A percentile compares a stretch with the other conserved stretches of the same genome.
phyloP scores from a whole-genome alignment of 371 early-diverging fungal genomes.

The Syncephalastrum racemosum region DNA sequence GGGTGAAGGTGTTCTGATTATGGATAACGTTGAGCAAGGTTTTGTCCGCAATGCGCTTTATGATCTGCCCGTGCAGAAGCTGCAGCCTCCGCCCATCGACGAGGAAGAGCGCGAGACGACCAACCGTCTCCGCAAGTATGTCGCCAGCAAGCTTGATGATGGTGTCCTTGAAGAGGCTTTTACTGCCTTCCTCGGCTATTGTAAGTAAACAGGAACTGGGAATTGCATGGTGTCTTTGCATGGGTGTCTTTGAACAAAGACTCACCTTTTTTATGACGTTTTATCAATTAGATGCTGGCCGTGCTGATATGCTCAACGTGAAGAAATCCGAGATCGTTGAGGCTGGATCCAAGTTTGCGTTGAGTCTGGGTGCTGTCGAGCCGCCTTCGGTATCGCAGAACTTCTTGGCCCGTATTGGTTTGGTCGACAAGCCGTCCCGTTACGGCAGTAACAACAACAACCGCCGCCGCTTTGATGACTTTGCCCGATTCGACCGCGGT shows the following conservation, averaged over 20 bases:
- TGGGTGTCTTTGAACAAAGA: constrained; percentile 9
- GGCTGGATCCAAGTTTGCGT: no score
- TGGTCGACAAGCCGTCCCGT: no score
- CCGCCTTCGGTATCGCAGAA: constrained; percentile 45
- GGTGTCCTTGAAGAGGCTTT: constrained; percentile 57
- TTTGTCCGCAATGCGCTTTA: constrained; percentile 59
- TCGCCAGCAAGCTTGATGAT: constrained; percentile 34
- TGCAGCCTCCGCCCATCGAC: constrained; percentile 38
- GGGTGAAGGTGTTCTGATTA: constrained; percentile 86
- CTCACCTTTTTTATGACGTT: background rate
- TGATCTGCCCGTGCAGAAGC: constrained; percentile 53
- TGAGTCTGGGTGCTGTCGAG: no score
- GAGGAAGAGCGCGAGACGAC: constrained; percentile 30
- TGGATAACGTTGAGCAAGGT: constrained; percentile 80
- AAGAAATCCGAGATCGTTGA: constrained; percentile 27
- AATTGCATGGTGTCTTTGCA: constrained; percentile 16
- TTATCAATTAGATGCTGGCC: constrained; percentile 33
- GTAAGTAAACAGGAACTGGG: constrained; percentile 32
- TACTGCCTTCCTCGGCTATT: constrained; percentile 70
- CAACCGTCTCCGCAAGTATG: constrained; percentile 16
- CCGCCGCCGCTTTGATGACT: no score
- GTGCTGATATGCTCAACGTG: constrained; percentile 40
- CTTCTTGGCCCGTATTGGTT: constrained; percentile 22
- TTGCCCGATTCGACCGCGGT: background rate
- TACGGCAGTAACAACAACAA: no score